Conservation (phyloP, 23 red algal species). For the Agarophyton chilense region DNA sequence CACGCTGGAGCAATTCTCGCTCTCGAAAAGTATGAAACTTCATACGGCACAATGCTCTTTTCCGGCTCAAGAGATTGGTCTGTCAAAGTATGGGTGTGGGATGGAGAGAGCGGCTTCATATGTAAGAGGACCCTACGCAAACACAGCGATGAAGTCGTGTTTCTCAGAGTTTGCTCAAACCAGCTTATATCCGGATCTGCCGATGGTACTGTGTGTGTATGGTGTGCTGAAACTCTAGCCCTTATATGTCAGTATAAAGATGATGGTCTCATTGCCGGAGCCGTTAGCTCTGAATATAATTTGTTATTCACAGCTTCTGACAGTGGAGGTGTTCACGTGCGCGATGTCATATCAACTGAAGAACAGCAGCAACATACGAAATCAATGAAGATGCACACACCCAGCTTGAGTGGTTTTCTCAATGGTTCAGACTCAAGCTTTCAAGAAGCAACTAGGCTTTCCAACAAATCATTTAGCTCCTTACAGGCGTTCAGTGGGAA, state of each 20-base stretch:
- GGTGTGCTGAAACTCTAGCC: slow-evolving; percentile 56
- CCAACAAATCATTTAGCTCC: neutral
- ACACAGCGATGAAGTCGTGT: slow-evolving; percentile 72
- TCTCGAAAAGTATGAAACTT: slow-evolving; percentile 59
- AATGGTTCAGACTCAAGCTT: neutral
- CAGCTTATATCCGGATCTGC: slow-evolving; percentile 79
- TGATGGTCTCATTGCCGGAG: slow-evolving; percentile 54
- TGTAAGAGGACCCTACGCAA: slow-evolving; percentile 74
- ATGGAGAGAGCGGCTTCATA: slow-evolving; percentile 72
- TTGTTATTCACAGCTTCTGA: slow-evolving; percentile 68
- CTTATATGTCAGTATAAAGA: slow-evolving; percentile 55
- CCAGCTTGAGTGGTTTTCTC: neutral
- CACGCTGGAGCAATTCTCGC: slow-evolving; percentile 83
- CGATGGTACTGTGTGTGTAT: slow-evolving; percentile 74
- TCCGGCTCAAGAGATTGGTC: slow-evolving; percentile 77
- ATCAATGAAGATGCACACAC: neutral
- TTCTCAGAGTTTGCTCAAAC: slow-evolving; percentile 22
- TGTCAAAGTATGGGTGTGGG: slow-evolving; percentile 88
- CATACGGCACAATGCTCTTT: slow-evolving; percentile 69
- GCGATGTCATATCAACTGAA: slow-evolving; percentile 56
- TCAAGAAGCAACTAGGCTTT: neutral
- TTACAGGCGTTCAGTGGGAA: neutral
- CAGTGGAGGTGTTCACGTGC: slow-evolving; percentile 28
- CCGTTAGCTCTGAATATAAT: slow-evolving; percentile 50
- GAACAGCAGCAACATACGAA: neutral